These are phyloP conservation scores for Corynespora cassiicola DNA, from an alignment of 2,329 filamentous ascomycete species.

Conservation along the genomic window DNA sequence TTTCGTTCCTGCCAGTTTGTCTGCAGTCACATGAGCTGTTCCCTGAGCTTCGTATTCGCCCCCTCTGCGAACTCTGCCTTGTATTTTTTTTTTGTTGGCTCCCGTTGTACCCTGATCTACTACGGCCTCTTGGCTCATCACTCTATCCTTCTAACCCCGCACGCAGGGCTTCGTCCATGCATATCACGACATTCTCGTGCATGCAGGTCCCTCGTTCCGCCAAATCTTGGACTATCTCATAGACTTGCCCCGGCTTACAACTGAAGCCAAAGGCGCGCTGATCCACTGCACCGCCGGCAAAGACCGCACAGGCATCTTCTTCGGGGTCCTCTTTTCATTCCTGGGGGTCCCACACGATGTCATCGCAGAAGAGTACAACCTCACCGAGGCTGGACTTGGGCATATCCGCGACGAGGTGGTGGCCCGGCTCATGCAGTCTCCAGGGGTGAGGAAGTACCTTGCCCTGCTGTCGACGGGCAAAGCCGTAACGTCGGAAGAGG, in stretches of 20 bases:
- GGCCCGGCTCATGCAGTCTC: slow-evolving; percentile 53
- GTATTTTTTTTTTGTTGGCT: no score
- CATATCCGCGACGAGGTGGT: slow-evolving; percentile 54
- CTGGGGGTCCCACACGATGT: slow-evolving; percentile 67
- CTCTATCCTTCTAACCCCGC: no score
- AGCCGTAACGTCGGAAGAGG: slow-evolving; percentile 53
- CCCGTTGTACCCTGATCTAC: no score
- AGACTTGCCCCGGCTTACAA: slow-evolving; percentile 32
- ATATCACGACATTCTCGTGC: slow-evolving; percentile 66
- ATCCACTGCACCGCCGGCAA: slow-evolving; percentile 81
- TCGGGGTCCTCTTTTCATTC: slow-evolving; percentile 69
- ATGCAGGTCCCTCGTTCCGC: slow-evolving; percentile 61
- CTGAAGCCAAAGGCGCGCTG: slow-evolving; percentile 58
- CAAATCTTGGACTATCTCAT: slow-evolving; percentile 68
- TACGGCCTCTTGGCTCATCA: no score
- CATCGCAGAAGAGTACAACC: slow-evolving; percentile 68
- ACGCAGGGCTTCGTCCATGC: slow-evolving; percentile 65
- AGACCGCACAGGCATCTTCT: slow-evolving; percentile 75
- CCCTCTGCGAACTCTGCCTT: no score
- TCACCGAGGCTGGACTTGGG: slow-evolving; percentile 68
- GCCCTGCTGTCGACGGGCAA: slow-evolving; percentile 14
- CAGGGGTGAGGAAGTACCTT: slow-evolving; percentile 33
- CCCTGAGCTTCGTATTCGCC: no score
- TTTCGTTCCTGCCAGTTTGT: no score
- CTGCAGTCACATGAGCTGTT: no score